A percentile compares a stretch with the other conserved stretches of the same genome.
Evolutionary conservation across 352 stramenopile species (phyloP).

Genomic region (Pythium angustatum): DNA sequence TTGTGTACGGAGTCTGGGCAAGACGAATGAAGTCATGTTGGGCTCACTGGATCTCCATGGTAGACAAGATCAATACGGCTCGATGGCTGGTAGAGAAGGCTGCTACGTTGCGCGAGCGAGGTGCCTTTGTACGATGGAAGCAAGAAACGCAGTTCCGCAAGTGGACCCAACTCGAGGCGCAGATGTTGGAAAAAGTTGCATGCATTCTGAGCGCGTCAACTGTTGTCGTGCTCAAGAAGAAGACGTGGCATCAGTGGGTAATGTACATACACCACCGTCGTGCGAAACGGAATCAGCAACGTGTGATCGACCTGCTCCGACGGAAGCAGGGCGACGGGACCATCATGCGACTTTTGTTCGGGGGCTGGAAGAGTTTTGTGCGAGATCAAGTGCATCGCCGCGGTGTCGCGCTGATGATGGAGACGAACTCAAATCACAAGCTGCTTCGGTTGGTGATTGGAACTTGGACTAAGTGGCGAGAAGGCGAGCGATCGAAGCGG

Average conservation of each 20-base stretch:
- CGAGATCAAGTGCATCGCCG: not conserved
- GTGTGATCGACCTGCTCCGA: conserved; percentile 4
- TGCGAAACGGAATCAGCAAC: conserved; percentile 5
- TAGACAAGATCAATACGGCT: not conserved
- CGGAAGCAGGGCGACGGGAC: not conserved
- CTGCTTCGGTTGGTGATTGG: not conserved
- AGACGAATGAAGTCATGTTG: not conserved
- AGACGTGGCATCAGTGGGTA: conserved; percentile 3
- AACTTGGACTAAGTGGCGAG: conserved; percentile 3
- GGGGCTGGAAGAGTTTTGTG: not conserved
- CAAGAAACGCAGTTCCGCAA: not conserved
- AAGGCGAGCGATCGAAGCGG: not conserved
- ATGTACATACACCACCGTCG: not conserved
- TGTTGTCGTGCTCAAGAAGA: conserved; percentile 7
- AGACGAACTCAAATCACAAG: not conserved
- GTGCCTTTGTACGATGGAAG: conserved; percentile 10
- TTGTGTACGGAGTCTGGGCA: conserved; percentile 5
- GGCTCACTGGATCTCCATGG: not conserved
- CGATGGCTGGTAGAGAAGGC: not conserved
- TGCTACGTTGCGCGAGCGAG: not conserved
- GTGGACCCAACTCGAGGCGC: conserved; percentile 2
- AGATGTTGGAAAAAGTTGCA: conserved; percentile 6
- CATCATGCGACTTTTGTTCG: not conserved
- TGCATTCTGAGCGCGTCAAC: conserved; percentile 3
- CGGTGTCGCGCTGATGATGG: not conserved